A percentile compares a stretch with the other conserved stretches of the same genome.
phyloP scores from a whole-genome alignment of 768 basidiomycete genomes.

The Rhizopogon salebrosus region DNA sequence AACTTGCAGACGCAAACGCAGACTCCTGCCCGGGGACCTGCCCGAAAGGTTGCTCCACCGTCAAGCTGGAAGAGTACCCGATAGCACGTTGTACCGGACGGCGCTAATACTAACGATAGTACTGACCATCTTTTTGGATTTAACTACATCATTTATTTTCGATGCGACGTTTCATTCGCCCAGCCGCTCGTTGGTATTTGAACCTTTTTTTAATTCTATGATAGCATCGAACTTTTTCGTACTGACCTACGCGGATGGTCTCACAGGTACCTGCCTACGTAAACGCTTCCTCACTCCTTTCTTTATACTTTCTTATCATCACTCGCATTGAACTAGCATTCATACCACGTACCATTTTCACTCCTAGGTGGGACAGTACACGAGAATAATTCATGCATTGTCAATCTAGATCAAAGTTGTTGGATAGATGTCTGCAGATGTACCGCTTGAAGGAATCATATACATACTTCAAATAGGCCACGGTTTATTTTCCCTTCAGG shows the following conservation, averaged over 20 bases:
- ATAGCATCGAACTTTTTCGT: neutral
- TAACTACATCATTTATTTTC: neutral
- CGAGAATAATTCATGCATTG: neutral
- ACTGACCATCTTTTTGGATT: neutral
- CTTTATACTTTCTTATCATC: neutral
- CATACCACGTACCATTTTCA: neutral
- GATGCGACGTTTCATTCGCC: neutral
- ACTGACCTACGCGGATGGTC: too few species aligned
- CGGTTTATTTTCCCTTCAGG: too few species aligned
- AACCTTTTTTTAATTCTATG: neutral
- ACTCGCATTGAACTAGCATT: slow-evolving; percentile 4
- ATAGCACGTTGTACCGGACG: slow-evolving; percentile 3
- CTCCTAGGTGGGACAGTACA: neutral
- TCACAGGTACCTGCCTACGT: too few species aligned
- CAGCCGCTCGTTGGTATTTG: neutral
- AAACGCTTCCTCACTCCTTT: neutral
- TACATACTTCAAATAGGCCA: too few species aligned
- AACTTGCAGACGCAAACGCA: slow-evolving; percentile 7
- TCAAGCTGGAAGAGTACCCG: slow-evolving; percentile 53
- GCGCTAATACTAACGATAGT: neutral
- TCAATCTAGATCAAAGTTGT: too few species aligned
- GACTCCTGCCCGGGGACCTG: slow-evolving; percentile 15
- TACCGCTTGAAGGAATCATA: too few species aligned
- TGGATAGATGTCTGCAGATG: too few species aligned
- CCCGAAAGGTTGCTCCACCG: slow-evolving; percentile 42